Percentiles rank a stretch among this genome's conserved stretches.
phyloP scores from a whole-genome alignment of 2,329 filamentous ascomycete species.

The Eurotiales sp. region DNA sequence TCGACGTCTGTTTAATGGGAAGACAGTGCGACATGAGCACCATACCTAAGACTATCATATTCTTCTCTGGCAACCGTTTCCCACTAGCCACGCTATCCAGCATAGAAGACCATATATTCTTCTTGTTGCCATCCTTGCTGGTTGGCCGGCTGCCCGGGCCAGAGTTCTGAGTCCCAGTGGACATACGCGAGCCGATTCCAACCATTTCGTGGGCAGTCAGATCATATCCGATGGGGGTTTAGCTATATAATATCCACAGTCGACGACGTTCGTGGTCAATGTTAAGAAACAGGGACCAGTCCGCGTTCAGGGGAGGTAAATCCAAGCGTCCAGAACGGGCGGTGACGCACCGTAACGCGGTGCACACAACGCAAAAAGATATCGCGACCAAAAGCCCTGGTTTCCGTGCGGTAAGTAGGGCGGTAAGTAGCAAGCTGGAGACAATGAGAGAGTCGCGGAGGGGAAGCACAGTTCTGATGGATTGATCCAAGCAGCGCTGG shows the following conservation, averaged over 20 bases:
- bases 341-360: neutral
- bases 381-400: neutral
- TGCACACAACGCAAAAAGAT: neutral
- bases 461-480: neutral
- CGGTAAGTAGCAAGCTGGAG: no score
- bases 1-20: constrained; percentile 18
- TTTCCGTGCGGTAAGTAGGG: no score
- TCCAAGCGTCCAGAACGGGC: constrained; percentile 12
- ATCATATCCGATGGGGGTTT: constrained; percentile 29
- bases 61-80: constrained; percentile 87
- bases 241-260: constrained; percentile 7
- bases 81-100: constrained; percentile 85
- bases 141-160: constrained; percentile 38
- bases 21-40: constrained; percentile 3
- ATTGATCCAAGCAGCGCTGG: constrained; percentile 4
- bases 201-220: constrained; percentile 31
- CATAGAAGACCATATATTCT: constrained; percentile 93
- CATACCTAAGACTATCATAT: constrained; percentile 77
- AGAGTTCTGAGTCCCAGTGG: constrained; percentile 34
- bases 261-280: constrained; percentile 1
- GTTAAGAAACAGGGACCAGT: neutral
- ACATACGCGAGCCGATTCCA: constrained; percentile 36
- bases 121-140: constrained; percentile 65
- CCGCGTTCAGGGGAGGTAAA: constrained; percentile 30
- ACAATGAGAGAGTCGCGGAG: neutral